Evolutionary conservation across 768 basidiomycete genomes (phyloP).

Genomic region (Sporobolomyces pararoseus): DNA sequence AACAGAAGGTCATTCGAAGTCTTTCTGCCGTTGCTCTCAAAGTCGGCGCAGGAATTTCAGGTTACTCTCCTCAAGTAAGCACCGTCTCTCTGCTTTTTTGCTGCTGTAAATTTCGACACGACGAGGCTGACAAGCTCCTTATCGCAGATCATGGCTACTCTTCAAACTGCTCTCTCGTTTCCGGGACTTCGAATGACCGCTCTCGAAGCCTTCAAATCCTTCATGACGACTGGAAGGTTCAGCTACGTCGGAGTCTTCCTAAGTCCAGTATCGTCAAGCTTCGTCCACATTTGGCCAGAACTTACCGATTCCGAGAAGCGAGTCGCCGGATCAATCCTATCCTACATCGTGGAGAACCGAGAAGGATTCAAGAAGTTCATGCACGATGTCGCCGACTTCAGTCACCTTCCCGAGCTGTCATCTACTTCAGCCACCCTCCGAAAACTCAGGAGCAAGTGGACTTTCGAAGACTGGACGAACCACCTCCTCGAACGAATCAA

Average conservation of each 20-base stretch:
- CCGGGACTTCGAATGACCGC: conserved; percentile 73
- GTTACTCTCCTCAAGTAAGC: conserved; percentile 80
- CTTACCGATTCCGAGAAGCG: conserved; percentile 58
- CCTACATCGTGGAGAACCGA: conserved; percentile 64
- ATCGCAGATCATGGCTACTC: conserved; percentile 88
- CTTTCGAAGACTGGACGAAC: conserved; percentile 58
- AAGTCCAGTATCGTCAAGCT: conserved; percentile 78
- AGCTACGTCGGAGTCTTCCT: conserved; percentile 76
- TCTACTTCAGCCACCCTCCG: conserved; percentile 45
- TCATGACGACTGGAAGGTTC: conserved; percentile 64
- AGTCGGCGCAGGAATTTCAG: conserved; percentile 67
- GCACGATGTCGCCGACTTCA: conserved; percentile 75
- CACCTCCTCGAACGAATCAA: conserved; percentile 68
- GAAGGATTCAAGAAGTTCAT: conserved; percentile 59
- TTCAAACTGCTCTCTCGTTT: conserved; percentile 80
- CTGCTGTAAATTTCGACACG: background rate
- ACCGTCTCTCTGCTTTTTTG: background rate
- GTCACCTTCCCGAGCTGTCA: conserved; percentile 60
- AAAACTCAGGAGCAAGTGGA: conserved; percentile 54
- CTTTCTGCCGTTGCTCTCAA: conserved; percentile 67
- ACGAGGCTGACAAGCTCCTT: background rate
- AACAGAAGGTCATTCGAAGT: conserved; percentile 73
- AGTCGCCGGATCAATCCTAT: conserved; percentile 61
- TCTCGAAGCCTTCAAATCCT: conserved; percentile 71
- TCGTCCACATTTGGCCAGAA: conserved; percentile 70